Evolutionary conservation across 768 basidiomycete genomes (phyloP), one percentile per base, ranked within the genome.

Genomic region (Tricholoma sp.): DNA sequence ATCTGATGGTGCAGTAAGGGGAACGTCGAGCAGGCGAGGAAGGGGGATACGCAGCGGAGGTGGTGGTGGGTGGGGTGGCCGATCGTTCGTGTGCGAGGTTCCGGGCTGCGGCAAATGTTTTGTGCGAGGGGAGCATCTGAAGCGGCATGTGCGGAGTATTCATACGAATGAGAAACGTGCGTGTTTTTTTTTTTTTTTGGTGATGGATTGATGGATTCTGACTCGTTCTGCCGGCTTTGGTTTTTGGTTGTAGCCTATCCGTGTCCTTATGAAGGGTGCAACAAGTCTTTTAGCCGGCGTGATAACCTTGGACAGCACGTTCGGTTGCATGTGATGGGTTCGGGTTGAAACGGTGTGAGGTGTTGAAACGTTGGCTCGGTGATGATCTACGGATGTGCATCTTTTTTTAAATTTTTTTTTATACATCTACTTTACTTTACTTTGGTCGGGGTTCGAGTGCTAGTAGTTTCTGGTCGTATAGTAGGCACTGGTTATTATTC

Each of bases 81-180:
- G 84, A 58, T 76, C 82, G 63, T 91, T 91, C 69, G 75, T 82
- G 50, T 94, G 92, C 75, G 80, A 81, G 57, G 91, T 94, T 24
- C 80, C 82, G 14, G 91, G 85, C 5, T 95, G 94, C 69, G 88
- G 87, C 43, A 94, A 94, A 73, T 89, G 86, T 64, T 95, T 96
- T 71, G 85, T 87, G 34, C 79, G 94, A 29, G 88, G 88, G 19
- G 94, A 96, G 71, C 94, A 96, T 69, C 73, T 96, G 61, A 94
- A 94, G 78, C 77, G 94, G 60, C 93, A 95, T 69, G 81, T 94
- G 39, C 74, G 91, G 63, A 88, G 87, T 65, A 92, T 95, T 54
- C 93, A 95, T 72, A 94, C 93, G 21, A 83, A 94, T 70, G 92
- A 94, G 69, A 94, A 92, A 76, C 93, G 93, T 94, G 67, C 71